A percentile compares a stretch with the other conserved stretches of the same genome.
These are phyloP conservation scores for Syzygium grande DNA, from an alignment of 345 rosid species.

Conservation along the genomic window DNA sequence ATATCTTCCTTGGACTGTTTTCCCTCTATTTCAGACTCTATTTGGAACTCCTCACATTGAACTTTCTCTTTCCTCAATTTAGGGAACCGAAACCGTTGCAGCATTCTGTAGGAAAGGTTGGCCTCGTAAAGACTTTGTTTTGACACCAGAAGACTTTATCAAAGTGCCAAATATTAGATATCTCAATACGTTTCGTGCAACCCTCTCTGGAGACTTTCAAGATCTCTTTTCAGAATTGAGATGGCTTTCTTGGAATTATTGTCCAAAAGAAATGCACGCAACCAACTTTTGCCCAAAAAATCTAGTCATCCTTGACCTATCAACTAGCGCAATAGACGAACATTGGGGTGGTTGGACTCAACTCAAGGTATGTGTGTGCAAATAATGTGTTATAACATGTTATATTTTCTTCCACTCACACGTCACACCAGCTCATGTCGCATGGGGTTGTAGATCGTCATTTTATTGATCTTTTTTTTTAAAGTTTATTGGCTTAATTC, in stretches of 20 bases:
- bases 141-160: background rate
- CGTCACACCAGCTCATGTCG: background rate
- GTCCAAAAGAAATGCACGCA: background rate
- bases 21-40: background rate
- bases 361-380: background rate
- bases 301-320: background rate
- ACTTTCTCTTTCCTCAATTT: background rate
- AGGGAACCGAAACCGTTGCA: background rate
- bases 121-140: no score
- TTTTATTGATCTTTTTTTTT: no score
- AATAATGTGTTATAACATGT: no score
- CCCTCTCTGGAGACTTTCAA: background rate
- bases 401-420: no score
- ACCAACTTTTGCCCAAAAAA: background rate
- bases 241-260: background rate
- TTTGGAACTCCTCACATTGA: background rate
- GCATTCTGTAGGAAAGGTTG: background rate
- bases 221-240: background rate
- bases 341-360: background rate
- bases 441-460: background rate
- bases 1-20: background rate
- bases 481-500: no score
- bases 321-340: background rate
- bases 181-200: background rate
- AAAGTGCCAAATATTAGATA: background rate